phyloP scores from a whole-genome alignment of 2,329 filamentous ascomycete genomes.

The Colletotrichum godetiae region DNA sequence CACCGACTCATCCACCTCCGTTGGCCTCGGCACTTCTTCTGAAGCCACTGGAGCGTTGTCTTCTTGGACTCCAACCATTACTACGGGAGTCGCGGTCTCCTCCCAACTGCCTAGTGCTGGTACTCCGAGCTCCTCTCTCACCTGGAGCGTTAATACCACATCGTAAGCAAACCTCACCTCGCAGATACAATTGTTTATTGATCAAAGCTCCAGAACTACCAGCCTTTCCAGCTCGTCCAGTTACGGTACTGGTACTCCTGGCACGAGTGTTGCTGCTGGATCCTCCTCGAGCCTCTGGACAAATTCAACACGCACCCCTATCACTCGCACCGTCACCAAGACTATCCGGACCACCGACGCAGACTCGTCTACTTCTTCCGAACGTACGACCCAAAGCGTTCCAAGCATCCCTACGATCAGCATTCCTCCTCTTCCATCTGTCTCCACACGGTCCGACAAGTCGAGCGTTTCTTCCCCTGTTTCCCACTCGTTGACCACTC shows the following conservation, averaged over 20 bases:
- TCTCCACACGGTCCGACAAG: not conserved
- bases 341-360: not conserved
- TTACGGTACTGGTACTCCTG: conserved; percentile 21
- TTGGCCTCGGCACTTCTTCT: not conserved
- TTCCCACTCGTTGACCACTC: conserved; percentile 16
- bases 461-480: not conserved
- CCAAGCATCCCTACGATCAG: conserved; percentile 4
- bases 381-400: conserved; percentile 1
- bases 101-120: conserved; percentile 19
- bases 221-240: not conserved
- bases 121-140: conserved; percentile 7
- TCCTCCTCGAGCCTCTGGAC: conserved; percentile 16
- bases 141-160: conserved; percentile 10
- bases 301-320: conserved; percentile 6
- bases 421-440: not conserved
- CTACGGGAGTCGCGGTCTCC: not conserved
- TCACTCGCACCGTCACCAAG: not conserved
- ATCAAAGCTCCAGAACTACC: not conserved
- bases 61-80: not conserved
- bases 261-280: not conserved
- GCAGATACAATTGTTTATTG: not conserved
- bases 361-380: conserved; percentile 1
- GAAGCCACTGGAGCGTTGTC: not conserved
- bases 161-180: not conserved
- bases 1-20: conserved; percentile 7